Percentiles rank a stretch among this genome's conserved stretches.
Evolutionary conservation across 352 stramenopile genomes (phyloP).

Genomic region (Phytophthora pluvialis): DNA sequence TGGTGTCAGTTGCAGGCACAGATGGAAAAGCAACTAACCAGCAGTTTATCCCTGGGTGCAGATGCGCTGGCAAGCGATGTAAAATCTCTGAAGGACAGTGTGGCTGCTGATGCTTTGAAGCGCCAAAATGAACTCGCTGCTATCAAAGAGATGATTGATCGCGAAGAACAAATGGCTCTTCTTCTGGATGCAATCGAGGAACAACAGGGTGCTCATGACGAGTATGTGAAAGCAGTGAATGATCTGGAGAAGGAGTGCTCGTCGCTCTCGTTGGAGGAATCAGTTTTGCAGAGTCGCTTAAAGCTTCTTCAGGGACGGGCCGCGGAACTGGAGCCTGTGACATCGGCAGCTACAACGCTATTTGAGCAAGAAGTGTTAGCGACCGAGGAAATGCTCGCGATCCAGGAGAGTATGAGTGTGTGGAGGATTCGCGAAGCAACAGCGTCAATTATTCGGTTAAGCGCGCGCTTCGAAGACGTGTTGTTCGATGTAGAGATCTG

Average conservation of each 20-base stretch:
- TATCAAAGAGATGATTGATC: slow-evolving; percentile 75
- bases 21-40: slow-evolving; percentile 57
- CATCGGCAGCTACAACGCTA: slow-evolving; percentile 27
- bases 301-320: slow-evolving; percentile 58
- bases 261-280: slow-evolving; percentile 69
- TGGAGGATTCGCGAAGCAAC: slow-evolving; percentile 62
- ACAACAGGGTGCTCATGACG: slow-evolving; percentile 66
- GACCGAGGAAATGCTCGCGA: slow-evolving; percentile 57
- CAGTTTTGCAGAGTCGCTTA: slow-evolving; percentile 66
- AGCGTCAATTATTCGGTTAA: slow-evolving; percentile 48
- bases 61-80: slow-evolving; percentile 55
- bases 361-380: slow-evolving; percentile 53
- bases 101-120: slow-evolving; percentile 45
- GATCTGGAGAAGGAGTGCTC: slow-evolving; percentile 65
- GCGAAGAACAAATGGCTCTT: slow-evolving; percentile 70
- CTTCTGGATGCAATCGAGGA: slow-evolving; percentile 84
- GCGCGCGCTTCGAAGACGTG: slow-evolving; percentile 55
- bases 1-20: slow-evolving; percentile 69
- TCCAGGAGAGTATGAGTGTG: slow-evolving; percentile 57
- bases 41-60: slow-evolving; percentile 44
- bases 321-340: slow-evolving; percentile 54
- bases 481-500: slow-evolving; percentile 52
- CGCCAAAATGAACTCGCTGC: slow-evolving; percentile 58
- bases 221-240: slow-evolving; percentile 66
- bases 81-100: slow-evolving; percentile 43